Evolutionary conservation across 345 rosid genomes (phyloP), one percentile per base, ranked within the genome.

Genomic region (Ceriops decandra): DNA sequence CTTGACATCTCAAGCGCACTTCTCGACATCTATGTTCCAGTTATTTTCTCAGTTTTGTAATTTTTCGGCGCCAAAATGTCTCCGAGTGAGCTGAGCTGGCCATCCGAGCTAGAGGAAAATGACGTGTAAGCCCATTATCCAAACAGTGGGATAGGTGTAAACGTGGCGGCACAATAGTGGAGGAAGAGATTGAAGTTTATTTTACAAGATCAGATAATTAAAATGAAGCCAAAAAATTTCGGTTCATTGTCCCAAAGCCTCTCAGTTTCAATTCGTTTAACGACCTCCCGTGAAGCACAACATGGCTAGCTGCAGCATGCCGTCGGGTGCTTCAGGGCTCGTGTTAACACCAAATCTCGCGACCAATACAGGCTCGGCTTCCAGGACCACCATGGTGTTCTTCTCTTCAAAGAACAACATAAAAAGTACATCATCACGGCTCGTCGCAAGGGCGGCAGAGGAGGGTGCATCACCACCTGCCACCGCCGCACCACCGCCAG

Each of bases 281-380:
- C 6, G 33, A 64, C 6, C 59, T 21, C 56, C 20, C 42, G 24
- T 8, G 59, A 21, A 5, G 24, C 17, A 10, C 30, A 60, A 47
- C 22, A 86, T 90, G 90, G 90, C 85, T 68, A 85, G 85, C 79
- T 80, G 81, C 81, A 80, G 74, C 81, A 73, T 87, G 82, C 77
- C 92, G 52, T 87, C 96, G 52, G 90, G 89, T 66, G 90, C 96
- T 72, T 82, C 86, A 64, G 87, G 88, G 47, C 83, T 89, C 67
- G 66, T 76, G 62, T 49, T 83, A 28, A 72, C 84, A 56, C 81
- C 88, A 26, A 80, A 70, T 30, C 81, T 81, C 63, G 57, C 81
- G 8, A 21, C 76, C 59, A 79, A 36, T 33, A 60, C 79, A 5
- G 74, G 74, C 57, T 47, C 77, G 54, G 71, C 76, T 69, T 75